Evolutionary conservation across 306 rosid genomes (phyloP).

Genomic region (Vigna unguiculata): DNA sequence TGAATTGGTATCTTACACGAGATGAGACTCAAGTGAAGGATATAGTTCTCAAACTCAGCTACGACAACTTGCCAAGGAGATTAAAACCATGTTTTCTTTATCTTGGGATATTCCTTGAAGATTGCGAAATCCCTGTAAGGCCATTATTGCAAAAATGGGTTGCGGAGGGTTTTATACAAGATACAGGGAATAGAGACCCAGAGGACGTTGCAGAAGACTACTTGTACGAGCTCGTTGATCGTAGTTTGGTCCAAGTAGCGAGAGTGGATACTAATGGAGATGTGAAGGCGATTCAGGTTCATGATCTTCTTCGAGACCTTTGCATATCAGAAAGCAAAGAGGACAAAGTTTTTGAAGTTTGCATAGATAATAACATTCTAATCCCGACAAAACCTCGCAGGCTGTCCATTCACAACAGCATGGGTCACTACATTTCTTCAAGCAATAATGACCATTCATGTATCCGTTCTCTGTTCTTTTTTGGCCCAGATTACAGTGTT

Average conservation of each 20-base stretch:
- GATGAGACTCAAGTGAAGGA: conserved; percentile 41
- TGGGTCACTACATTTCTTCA: conserved; percentile 28
- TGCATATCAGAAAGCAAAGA: conserved; percentile 40
- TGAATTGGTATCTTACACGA: conserved; percentile 25
- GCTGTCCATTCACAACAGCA: conserved; percentile 19
- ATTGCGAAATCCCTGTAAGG: conserved; percentile 27
- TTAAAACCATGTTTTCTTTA: conserved; percentile 45
- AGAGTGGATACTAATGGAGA: background rate
- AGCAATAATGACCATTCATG: conserved; percentile 29
- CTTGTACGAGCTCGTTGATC: conserved; percentile 43
- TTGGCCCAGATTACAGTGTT: background rate
- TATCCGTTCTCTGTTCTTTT: conserved; percentile 39
- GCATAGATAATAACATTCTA: background rate
- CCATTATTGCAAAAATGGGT: conserved; percentile 22
- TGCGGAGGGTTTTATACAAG: conserved; percentile 43
- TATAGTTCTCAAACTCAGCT: conserved; percentile 43
- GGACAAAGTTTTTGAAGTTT: conserved; percentile 24
- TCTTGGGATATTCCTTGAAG: conserved; percentile 44
- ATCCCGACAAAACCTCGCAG: conserved; percentile 36
- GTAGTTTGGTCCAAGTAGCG: conserved; percentile 39
- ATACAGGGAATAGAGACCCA: background rate
- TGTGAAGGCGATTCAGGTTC: conserved; percentile 30
- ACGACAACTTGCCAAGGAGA: conserved; percentile 12
- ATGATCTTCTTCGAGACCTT: conserved; percentile 38
- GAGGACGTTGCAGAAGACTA: conserved; percentile 42